Evolutionary conservation across 495 filamentous ascomycete species (phyloP).

Genomic region (Lentithecium fluviatile): DNA sequence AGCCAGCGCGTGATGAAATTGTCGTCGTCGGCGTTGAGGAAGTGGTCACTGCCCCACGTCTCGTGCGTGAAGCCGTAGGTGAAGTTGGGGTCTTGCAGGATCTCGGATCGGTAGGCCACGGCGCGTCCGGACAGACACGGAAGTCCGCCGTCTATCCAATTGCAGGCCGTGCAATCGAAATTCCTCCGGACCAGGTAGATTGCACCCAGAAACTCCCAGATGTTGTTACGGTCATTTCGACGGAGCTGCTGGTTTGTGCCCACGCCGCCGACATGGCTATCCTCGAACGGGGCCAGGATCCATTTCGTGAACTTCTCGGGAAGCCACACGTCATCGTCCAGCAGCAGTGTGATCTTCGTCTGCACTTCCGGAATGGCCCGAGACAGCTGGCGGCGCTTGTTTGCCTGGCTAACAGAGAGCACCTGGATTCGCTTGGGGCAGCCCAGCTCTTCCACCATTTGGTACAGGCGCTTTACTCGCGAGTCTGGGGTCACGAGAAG

Average conservation of each 20-base stretch:
- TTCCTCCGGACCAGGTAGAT: conserved; percentile 81
- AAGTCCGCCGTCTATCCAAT: conserved; percentile 79
- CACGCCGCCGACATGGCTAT: conserved; percentile 72
- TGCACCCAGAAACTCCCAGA: conserved; percentile 77
- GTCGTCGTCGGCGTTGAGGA: conserved; percentile 66
- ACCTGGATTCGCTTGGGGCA: conserved; percentile 49
- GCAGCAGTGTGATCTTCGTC: conserved; percentile 75
- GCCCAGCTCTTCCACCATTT: conserved; percentile 47
- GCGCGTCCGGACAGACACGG: conserved; percentile 87
- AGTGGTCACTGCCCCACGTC: conserved; percentile 51
- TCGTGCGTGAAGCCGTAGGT: conserved; percentile 61
- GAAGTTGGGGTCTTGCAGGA: conserved; percentile 75
- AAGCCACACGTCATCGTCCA: conserved; percentile 88
- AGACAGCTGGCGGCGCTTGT: conserved; percentile 84
- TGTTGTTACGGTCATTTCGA: conserved; percentile 57
- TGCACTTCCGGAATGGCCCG: conserved; percentile 72
- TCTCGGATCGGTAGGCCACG: conserved; percentile 76
- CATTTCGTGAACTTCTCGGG: conserved; percentile 72
- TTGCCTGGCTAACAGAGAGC: conserved; percentile 51
- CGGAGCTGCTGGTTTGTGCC: conserved; percentile 79
- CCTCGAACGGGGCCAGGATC: conserved; percentile 83
- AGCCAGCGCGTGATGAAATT: conserved; percentile 68
- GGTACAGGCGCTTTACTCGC: conserved; percentile 55
- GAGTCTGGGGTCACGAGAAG: conserved; percentile 66
- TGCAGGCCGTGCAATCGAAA: conserved; percentile 85